These are phyloP conservation scores for Camelina neglecta DNA, from an alignment of 345 rosid species.

Conservation along the genomic window DNA sequence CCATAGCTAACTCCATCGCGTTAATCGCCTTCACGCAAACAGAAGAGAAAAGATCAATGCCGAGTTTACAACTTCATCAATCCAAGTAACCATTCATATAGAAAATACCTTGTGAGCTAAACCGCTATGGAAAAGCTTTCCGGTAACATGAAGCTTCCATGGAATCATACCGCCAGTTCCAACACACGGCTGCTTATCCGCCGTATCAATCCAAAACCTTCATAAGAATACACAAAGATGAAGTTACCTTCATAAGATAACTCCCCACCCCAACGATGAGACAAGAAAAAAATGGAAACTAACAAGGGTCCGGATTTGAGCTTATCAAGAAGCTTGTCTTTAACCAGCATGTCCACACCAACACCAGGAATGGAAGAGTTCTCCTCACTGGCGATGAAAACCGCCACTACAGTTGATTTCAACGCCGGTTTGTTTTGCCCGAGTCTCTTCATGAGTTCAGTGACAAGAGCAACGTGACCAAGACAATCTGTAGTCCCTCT, in stretches of 20 bases:
- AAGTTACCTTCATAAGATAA: no score
- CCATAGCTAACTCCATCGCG: constrained; percentile 90
- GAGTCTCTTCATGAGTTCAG: constrained; percentile 85
- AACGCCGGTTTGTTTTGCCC: constrained; percentile 79
- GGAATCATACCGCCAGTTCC: constrained; percentile 99
- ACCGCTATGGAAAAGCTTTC: constrained; percentile 98
- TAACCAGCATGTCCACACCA: constrained; percentile 87
- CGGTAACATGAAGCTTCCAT: constrained; percentile 89
- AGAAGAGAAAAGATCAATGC: background rate
- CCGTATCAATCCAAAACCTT: constrained; percentile 98
- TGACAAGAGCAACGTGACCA: constrained; percentile 93
- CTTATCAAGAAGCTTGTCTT: constrained; percentile 77
- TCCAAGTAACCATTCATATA: constrained; percentile 22
- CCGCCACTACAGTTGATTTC: constrained; percentile 80
- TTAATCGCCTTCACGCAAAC: constrained; percentile 74
- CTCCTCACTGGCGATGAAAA: constrained; percentile 94
- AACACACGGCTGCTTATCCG: constrained; percentile 98
- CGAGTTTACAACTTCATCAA: constrained; percentile 18
- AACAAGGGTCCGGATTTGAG: constrained; percentile 94
- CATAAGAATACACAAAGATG: background rate
- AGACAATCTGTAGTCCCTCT: constrained; percentile 99
- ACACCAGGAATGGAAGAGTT: constrained; percentile 85
- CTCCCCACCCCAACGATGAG: background rate
- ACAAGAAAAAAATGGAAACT: constrained; percentile 30
- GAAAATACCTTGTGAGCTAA: constrained; percentile 78